phyloP scores from a whole-genome alignment of 306 rosid genomes.

The cucumber (Cucumis sativus) region DNA sequence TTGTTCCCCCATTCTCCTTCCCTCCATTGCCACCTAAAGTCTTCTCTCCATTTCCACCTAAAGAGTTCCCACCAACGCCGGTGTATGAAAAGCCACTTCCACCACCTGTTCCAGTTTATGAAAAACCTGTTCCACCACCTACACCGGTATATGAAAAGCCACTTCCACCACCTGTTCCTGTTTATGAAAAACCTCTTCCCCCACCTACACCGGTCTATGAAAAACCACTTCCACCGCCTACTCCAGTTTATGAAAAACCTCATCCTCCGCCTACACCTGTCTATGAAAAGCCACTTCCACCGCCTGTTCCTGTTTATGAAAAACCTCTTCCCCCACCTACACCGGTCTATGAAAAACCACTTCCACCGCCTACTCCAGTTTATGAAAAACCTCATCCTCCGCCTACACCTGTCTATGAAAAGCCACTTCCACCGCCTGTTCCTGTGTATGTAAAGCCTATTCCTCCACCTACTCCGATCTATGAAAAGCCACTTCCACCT shows the following conservation, averaged over 20 bases:
- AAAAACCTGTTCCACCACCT: neutral
- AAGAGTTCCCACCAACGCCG: neutral
- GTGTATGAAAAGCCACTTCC: slow-evolving; percentile 11
- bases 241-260: slow-evolving; percentile 7
- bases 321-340: slow-evolving; percentile 12
- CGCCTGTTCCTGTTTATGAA: neutral
- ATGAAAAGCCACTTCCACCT: slow-evolving; percentile 7
- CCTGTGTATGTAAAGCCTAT: neutral
- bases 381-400: slow-evolving; percentile 7
- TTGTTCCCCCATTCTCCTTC: slow-evolving; percentile 9
- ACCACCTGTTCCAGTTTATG: neutral
- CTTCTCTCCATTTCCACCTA: slow-evolving; percentile 12
- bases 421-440: slow-evolving; percentile 1
- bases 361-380: neutral
- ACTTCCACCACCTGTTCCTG: slow-evolving; percentile 7
- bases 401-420: neutral
- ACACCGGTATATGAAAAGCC: neutral
- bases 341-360: neutral
- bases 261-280: neutral
- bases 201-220: neutral
- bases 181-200: slow-evolving; percentile 4
- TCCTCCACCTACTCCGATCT: slow-evolving; percentile 3
- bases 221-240: slow-evolving; percentile 9
- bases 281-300: slow-evolving; percentile 2
- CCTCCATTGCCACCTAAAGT: slow-evolving; percentile 12